Conservation (phyloP, 108 stramenopile genomes). For the Hondaea fermentalgiana region DNA sequence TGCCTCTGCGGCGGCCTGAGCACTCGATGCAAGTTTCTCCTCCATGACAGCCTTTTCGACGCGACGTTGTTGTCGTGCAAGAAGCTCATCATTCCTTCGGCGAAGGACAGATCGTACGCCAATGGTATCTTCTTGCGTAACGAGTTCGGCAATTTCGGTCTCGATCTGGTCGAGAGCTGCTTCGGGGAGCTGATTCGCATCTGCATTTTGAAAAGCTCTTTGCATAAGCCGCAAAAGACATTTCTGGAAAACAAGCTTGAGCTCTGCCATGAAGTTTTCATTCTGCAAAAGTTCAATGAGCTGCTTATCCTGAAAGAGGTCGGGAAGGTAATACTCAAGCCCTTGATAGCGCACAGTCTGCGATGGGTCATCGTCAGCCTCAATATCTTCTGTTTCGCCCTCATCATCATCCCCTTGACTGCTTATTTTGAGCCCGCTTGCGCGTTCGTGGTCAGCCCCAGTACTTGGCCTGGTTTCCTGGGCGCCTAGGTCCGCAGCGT, state of each 20-base stretch:
- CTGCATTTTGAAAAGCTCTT: neutral
- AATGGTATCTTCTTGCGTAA: neutral
- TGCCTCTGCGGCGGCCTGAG: too few species aligned
- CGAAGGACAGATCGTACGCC: neutral
- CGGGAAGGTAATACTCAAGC: neutral
- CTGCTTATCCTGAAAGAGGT: neutral
- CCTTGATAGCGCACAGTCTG: neutral
- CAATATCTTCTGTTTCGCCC: neutral
- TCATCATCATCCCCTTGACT: neutral
- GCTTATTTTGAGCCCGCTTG: neutral
- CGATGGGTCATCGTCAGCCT: neutral
- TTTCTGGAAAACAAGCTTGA: neutral
- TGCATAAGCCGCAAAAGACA: neutral
- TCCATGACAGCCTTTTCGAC: neutral
- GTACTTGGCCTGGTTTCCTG: too few species aligned
- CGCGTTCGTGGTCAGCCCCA: too few species aligned
- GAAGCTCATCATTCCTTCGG: neutral
- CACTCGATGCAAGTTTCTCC: too few species aligned
- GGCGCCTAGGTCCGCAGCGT: too few species aligned
- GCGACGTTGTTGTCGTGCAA: neutral
- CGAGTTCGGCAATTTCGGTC: neutral
- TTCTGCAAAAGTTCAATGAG: neutral
- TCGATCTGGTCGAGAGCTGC: neutral
- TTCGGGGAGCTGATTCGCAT: neutral
- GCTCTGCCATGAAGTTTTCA: neutral